These are phyloP conservation scores for Pythium dissimile DNA, from an alignment of 352 stramenopile genomes.

Conservation along the genomic window DNA sequence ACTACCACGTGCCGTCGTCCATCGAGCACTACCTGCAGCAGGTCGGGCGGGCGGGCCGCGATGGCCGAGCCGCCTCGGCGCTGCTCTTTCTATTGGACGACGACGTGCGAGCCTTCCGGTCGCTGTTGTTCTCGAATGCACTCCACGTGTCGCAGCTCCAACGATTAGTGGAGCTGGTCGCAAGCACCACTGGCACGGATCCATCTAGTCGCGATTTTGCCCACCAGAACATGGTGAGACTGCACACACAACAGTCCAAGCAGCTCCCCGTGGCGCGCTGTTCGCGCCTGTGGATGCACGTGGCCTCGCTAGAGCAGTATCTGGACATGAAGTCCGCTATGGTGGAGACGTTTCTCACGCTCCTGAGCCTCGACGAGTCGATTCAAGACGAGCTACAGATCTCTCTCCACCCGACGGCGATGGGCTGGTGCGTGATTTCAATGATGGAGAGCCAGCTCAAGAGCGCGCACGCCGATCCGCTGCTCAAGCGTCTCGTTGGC, in stretches of 20 bases:
- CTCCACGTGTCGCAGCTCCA: conserved; percentile 53
- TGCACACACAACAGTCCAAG: not conserved
- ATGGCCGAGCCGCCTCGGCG: conserved; percentile 82
- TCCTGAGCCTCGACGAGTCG: conserved; percentile 17
- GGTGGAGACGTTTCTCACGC: conserved; percentile 77
- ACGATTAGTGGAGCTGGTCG: conserved; percentile 39
- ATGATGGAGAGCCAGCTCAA: conserved; percentile 51
- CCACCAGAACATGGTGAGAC: not conserved
- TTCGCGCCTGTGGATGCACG: conserved; percentile 33
- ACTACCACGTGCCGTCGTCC: conserved; percentile 95
- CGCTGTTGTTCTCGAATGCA: conserved; percentile 66
- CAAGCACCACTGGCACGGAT: not conserved
- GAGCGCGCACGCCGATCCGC: conserved; percentile 26
- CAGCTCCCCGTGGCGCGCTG: not conserved
- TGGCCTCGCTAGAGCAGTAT: conserved; percentile 54
- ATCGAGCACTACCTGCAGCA: conserved; percentile 99
- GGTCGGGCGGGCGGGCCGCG: conserved; percentile 93
- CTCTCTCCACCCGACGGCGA: conserved; percentile 39
- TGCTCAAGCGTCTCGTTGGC: conserved; percentile 34
- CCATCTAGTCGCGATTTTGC: not conserved
- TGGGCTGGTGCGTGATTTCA: conserved; percentile 51
- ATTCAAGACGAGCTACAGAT: conserved; percentile 22
- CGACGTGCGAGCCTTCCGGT: conserved; percentile 68
- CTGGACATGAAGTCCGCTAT: conserved; percentile 72
- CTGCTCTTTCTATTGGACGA: conserved; percentile 63